Evolutionary conservation across 306 rosid species (phyloP).

Genomic region (Corylus avellana): DNA sequence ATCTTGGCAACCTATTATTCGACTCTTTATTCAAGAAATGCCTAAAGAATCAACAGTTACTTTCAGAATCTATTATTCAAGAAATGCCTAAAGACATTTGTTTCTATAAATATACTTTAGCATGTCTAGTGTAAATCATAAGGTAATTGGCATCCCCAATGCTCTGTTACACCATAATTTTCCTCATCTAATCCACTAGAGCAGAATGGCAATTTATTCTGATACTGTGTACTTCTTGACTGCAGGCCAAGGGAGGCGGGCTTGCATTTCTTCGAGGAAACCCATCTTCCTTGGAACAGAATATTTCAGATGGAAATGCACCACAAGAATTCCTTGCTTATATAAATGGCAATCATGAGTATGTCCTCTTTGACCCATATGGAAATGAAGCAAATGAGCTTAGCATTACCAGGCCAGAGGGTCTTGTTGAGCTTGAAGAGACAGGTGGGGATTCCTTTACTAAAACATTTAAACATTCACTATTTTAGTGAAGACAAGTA

Average conservation of each 20-base stretch:
- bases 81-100: not conserved
- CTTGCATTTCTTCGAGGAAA: conserved; percentile 63
- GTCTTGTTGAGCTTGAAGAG: conserved; percentile 51
- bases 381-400: conserved; percentile 48
- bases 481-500: not conserved
- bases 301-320: conserved; percentile 38
- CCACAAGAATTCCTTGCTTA: conserved; percentile 54
- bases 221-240: not conserved
- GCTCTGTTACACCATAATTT: not conserved
- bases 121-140: not conserved
- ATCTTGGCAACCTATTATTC: no score
- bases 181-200: not conserved
- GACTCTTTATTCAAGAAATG: no score
- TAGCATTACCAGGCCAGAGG: conserved; percentile 37
- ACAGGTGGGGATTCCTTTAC: conserved; percentile 53
- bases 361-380: conserved; percentile 64
- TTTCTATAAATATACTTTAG: conserved; percentile 1
- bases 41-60: no score
- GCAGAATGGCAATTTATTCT: conserved; percentile 1
- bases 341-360: conserved; percentile 78
- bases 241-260: conserved; percentile 85
- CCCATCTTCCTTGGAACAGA: conserved; percentile 31
- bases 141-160: not conserved
- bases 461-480: not conserved
- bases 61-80: not conserved